These are phyloP conservation scores for Alnus rubra DNA, from an alignment of 306 rosid species.

Conservation along the genomic window DNA sequence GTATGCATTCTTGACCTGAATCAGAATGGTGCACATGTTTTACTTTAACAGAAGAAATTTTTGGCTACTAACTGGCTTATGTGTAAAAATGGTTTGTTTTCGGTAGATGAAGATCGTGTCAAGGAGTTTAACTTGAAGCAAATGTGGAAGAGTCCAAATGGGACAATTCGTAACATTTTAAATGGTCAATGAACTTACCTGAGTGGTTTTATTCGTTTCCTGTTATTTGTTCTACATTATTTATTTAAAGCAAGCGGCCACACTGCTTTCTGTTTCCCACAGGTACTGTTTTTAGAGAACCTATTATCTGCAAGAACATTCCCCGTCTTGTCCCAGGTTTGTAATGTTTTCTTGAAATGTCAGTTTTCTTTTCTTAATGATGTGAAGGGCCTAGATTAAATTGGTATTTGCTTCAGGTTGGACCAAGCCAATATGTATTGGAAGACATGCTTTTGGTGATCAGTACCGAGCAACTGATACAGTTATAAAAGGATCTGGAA, in stretches of 20 bases:
- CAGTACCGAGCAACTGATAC: slow-evolving; percentile 61
- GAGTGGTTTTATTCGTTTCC: slow-evolving; percentile 12
- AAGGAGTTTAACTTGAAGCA: slow-evolving; percentile 80
- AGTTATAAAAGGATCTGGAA: slow-evolving; percentile 62
- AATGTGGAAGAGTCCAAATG: slow-evolving; percentile 99
- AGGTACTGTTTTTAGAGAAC: slow-evolving; percentile 99
- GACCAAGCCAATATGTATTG: slow-evolving; percentile 80
- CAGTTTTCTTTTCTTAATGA: background rate
- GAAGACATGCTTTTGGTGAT: slow-evolving; percentile 69
- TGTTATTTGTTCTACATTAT: slow-evolving; percentile 7
- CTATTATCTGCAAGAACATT: slow-evolving; percentile 88
- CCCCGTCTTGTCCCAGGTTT: slow-evolving; percentile 98
- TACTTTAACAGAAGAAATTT: background rate
- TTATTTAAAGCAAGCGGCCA: background rate
- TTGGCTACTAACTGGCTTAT: background rate
- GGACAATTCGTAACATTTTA: slow-evolving; percentile 95
- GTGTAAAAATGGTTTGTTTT: slow-evolving; percentile 44
- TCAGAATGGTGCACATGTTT: background rate
- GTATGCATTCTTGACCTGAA: slow-evolving; percentile 34
- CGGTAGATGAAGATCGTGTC: slow-evolving; percentile 90
- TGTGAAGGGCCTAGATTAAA: slow-evolving; percentile 34
- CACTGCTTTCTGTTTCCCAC: slow-evolving; percentile 20
- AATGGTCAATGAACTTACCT: slow-evolving; percentile 57
- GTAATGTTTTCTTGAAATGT: background rate
- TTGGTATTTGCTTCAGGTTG: slow-evolving; percentile 52